phyloP scores from a whole-genome alignment of 495 filamentous ascomycete genomes.

The Penicillium canariense region DNA sequence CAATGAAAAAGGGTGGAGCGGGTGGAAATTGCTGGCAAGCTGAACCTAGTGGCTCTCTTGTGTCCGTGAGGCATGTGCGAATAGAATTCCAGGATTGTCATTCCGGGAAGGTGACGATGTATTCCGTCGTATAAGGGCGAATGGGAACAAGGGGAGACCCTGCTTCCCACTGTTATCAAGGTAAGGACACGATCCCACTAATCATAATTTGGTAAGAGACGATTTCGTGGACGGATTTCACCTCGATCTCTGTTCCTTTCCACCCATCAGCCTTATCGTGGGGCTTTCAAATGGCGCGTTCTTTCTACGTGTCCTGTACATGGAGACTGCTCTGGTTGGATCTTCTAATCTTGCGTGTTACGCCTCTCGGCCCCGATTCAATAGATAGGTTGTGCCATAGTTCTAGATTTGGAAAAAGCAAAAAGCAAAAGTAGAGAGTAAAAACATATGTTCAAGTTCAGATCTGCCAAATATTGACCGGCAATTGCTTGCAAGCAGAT shows the following conservation, averaged over 20 bases:
- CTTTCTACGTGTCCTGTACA: too few relatives aligned
- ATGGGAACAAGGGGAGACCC: not conserved
- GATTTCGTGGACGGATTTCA: not conserved
- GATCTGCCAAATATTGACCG: not conserved
- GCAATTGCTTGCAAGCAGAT: not conserved
- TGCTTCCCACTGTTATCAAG: not conserved
- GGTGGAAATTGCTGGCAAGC: not conserved
- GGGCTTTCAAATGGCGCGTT: too few relatives aligned
- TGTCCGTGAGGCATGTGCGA: not conserved
- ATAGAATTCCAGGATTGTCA: not conserved
- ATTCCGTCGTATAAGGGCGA: constrained; percentile 6
- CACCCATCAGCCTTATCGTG: too few relatives aligned
- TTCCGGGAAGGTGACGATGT: not conserved
- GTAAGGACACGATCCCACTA: constrained; percentile 3
- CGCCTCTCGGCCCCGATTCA: not conserved
- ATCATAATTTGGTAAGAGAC: not conserved
- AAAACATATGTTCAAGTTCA: not conserved
- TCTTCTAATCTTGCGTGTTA: too few relatives aligned
- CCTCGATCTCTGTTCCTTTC: not conserved
- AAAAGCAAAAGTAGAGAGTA: too few relatives aligned
- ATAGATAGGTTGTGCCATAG: too few relatives aligned
- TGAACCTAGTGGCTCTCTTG: not conserved
- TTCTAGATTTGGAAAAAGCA: too few relatives aligned
- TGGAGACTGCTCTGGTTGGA: too few relatives aligned
- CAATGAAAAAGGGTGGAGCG: not conserved